Conservation (phyloP, 2,329 filamentous ascomycete genomes). For the Ophiostoma triangulosporum region DNA sequence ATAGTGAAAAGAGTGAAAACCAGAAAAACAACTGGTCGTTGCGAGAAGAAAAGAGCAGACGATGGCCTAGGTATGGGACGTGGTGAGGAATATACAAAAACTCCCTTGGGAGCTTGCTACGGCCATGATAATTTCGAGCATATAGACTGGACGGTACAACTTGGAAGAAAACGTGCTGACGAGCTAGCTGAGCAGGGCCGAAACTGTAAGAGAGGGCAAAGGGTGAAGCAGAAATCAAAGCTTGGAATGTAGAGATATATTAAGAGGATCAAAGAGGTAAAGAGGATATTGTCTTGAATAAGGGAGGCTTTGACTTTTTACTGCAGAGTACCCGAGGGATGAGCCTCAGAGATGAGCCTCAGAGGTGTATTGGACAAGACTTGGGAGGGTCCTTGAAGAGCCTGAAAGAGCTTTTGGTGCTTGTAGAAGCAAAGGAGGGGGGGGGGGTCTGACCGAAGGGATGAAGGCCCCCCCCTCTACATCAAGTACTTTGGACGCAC, state of each 20-base stretch:
- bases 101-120: slow-evolving; percentile 7
- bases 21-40: neutral
- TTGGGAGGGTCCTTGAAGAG: neutral
- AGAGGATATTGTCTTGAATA: neutral
- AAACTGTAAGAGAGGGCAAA: neutral
- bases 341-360: neutral
- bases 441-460: neutral
- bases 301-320: slow-evolving; percentile 1
- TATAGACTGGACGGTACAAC: neutral
- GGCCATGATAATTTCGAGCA: slow-evolving; percentile 5
- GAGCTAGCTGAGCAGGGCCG: neutral
- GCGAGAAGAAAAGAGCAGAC: neutral
- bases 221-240: slow-evolving; percentile 1
- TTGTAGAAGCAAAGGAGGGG: neutral
- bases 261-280: neutral
- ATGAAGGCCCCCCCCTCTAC: neutral
- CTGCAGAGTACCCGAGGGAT: slow-evolving; percentile 2
- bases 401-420: neutral
- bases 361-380: neutral
- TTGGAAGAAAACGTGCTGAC: too few species aligned
- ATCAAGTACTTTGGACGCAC: neutral
- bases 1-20: neutral
- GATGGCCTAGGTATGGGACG: neutral
- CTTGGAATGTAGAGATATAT: slow-evolving; percentile 8
- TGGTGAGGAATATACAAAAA: slow-evolving; percentile 1